phyloP scores from a whole-genome alignment of 768 basidiomycete genomes.

The Pleurotus platypus region DNA sequence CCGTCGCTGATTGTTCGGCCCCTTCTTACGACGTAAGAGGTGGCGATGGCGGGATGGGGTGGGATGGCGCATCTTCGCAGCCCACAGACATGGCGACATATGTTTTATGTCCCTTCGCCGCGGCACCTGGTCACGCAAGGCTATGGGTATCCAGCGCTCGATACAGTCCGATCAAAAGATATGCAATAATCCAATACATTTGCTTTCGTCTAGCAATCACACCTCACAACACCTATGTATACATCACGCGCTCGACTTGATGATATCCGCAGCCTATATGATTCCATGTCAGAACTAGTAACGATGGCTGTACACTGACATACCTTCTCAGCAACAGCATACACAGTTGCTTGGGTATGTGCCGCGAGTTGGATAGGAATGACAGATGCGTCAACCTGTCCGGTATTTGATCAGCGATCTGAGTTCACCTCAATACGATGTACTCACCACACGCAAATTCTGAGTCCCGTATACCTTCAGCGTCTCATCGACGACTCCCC shows the following conservation, averaged over 20 bases:
- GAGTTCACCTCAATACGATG: neutral
- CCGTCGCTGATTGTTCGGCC: too few relatives aligned
- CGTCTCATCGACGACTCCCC: constrained; percentile 19
- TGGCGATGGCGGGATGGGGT: too few relatives aligned
- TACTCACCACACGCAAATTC: constrained; percentile 15
- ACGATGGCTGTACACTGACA: neutral
- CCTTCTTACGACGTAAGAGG: too few relatives aligned
- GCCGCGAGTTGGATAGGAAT: constrained; percentile 13
- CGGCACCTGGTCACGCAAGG: too few relatives aligned
- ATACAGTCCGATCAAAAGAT: neutral
- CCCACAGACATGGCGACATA: too few relatives aligned
- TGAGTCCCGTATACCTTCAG: constrained; percentile 17
- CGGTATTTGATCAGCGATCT: neutral
- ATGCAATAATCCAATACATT: neutral
- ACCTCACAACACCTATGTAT: neutral
- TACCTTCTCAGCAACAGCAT: constrained; percentile 13
- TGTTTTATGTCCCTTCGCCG: too few relatives aligned
- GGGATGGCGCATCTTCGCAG: too few relatives aligned
- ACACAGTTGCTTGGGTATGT: constrained; percentile 11
- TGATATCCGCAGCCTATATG: neutral
- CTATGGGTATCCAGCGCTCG: neutral
- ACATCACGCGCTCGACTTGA: neutral
- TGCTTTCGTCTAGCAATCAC: neutral
- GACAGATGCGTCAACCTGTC: constrained; percentile 12
- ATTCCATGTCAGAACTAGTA: neutral